Percentiles rank a stretch among this genome's conserved stretches.
phyloP scores from a whole-genome alignment of 2,329 filamentous ascomycete species.

The Taxawa tesnikishii region DNA sequence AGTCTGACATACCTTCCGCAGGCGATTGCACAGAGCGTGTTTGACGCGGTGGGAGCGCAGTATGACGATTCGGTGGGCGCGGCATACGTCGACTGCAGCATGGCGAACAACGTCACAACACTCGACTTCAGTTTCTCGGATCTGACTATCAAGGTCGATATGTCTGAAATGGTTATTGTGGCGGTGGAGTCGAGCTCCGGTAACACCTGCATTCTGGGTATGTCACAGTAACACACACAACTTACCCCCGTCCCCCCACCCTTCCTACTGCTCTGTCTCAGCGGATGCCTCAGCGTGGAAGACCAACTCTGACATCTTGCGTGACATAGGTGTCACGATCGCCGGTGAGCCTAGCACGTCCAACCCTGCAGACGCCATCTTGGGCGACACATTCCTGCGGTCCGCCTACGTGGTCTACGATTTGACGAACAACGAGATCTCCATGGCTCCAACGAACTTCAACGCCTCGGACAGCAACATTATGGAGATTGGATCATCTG shows the following conservation, averaged over 20 bases:
- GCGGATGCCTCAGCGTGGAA: too few relatives aligned
- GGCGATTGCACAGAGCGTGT: conserved; percentile 38
- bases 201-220: conserved; percentile 36
- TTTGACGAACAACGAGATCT: conserved; percentile 46
- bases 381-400: conserved; percentile 52
- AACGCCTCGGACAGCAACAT: conserved; percentile 40
- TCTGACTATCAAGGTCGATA: conserved; percentile 40
- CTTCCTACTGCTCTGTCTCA: too few relatives aligned
- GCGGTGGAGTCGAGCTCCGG: conserved; percentile 27
- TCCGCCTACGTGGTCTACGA: conserved; percentile 54
- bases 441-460: conserved; percentile 48
- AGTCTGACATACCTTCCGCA: conserved; percentile 58
- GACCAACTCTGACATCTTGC: too few relatives aligned
- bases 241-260: too few relatives aligned
- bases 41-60: conserved; percentile 26
- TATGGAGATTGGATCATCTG: conserved; percentile 40
- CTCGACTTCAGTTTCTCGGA: conserved; percentile 47
- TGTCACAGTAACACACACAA: too few relatives aligned
- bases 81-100: conserved; percentile 41
- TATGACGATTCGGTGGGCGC: conserved; percentile 28
- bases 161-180: conserved; percentile 44
- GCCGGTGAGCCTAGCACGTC: too few relatives aligned
- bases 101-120: conserved; percentile 34
- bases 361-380: conserved; percentile 33
- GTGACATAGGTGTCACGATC: too few relatives aligned